Percentiles rank a stretch among this genome's conserved stretches.
Conservation (phyloP, 805 yeast genomes). For the Yarrowia sp. region DNA sequence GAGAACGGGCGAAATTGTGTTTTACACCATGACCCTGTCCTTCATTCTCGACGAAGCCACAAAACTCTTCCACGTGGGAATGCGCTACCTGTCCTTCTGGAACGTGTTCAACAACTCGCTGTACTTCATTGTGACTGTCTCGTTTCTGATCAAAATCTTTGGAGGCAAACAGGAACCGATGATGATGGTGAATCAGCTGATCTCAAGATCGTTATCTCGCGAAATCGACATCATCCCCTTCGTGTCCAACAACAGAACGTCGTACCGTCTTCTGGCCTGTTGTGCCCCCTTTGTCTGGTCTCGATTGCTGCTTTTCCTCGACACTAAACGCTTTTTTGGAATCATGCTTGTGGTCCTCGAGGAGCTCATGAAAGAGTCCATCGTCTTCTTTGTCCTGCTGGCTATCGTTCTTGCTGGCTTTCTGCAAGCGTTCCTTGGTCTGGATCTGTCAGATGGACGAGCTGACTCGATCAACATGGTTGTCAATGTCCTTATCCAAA, state of each 20-base stretch:
- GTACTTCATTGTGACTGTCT: slow-evolving; percentile 59
- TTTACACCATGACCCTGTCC: slow-evolving; percentile 70
- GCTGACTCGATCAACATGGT: slow-evolving; percentile 74
- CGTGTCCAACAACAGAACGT: slow-evolving; percentile 56
- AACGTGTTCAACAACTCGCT: slow-evolving; percentile 76
- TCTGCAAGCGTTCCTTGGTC: slow-evolving; percentile 83
- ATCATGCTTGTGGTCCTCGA: slow-evolving; percentile 86
- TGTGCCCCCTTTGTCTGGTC: slow-evolving; percentile 91
- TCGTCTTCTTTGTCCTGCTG: slow-evolving; percentile 79
- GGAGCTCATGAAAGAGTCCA: slow-evolving; percentile 84
- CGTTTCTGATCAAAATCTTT: slow-evolving; percentile 18
- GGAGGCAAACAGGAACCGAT: neutral
- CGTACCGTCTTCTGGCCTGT: slow-evolving; percentile 75
- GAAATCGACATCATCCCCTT: slow-evolving; percentile 8
- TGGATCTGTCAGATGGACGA: slow-evolving; percentile 87
- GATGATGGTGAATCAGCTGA: neutral
- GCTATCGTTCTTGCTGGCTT: slow-evolving; percentile 77
- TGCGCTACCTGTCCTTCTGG: slow-evolving; percentile 75
- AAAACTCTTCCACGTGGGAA: slow-evolving; percentile 80
- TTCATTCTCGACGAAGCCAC: slow-evolving; percentile 69
- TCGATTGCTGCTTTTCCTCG: slow-evolving; percentile 74
- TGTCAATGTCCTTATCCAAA: slow-evolving; percentile 67
- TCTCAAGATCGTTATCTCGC: neutral
- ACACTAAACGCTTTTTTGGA: slow-evolving; percentile 82
- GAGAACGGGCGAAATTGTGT: slow-evolving; percentile 56